Conservation (phyloP, 345 rosid genomes). For the Bruguiera parviflora region DNA sequence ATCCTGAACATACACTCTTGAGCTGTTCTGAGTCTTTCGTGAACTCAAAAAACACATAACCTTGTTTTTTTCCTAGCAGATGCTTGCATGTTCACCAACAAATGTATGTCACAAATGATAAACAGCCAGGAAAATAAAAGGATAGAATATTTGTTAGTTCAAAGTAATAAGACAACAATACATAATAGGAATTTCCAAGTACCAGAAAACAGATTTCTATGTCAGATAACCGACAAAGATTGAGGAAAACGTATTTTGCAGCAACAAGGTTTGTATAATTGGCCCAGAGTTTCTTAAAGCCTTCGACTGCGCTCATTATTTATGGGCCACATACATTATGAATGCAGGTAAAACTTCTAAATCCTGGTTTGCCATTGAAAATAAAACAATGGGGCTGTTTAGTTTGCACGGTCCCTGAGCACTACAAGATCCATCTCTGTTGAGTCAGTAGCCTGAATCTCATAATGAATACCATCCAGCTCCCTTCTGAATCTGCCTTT, state of each 20-base stretch:
- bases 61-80: too few species aligned
- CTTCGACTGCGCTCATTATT: conserved; percentile 4
- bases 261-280: background rate
- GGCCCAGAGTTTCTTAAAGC: background rate
- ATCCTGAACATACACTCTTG: too few species aligned
- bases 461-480: conserved; percentile 21
- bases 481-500: conserved; percentile 19
- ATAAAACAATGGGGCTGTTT: background rate
- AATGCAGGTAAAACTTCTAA: conserved; percentile 1
- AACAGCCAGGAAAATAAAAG: background rate
- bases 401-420: conserved; percentile 22
- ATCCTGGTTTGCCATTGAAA: background rate
- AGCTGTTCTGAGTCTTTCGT: too few species aligned
- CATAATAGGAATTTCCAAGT: background rate
- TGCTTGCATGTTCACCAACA: too few species aligned
- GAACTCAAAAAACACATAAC: too few species aligned
- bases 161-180: conserved; percentile 3
- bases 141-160: too few species aligned
- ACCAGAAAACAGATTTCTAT: conserved; percentile 10
- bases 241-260: too few species aligned
- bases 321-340: conserved; percentile 4
- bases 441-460: conserved; percentile 25
- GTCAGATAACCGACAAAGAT: conserved; percentile 1
- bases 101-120: background rate
- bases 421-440: conserved; percentile 24